Evolutionary conservation across 371 early-diverging fungal species (phyloP).

Genomic region (Actinomucor elegans): DNA sequence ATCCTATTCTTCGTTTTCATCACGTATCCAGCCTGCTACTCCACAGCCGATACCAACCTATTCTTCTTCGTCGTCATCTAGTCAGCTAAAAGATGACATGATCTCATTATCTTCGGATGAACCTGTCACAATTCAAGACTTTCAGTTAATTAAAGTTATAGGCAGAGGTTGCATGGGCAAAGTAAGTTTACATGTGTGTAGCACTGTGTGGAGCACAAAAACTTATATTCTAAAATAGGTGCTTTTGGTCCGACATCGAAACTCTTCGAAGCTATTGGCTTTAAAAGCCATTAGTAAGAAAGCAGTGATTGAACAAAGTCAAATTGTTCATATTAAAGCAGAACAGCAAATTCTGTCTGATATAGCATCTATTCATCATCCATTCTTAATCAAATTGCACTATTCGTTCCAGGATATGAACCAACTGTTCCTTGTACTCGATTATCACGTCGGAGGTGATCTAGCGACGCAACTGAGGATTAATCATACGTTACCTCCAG

Average conservation of each 20-base stretch:
- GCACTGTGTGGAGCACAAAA: background rate
- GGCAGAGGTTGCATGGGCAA: conserved; percentile 60
- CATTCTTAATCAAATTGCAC: conserved; percentile 94
- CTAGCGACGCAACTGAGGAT: conserved; percentile 58
- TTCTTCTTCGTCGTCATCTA: no score
- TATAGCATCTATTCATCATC: conserved; percentile 66
- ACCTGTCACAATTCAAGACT: conserved; percentile 41
- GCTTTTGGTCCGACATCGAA: conserved; percentile 79
- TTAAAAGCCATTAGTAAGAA: conserved; percentile 97
- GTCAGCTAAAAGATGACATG: no score
- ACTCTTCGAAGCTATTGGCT: conserved; percentile 69
- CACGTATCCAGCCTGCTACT: conserved; percentile 1
- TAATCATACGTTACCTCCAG: conserved; percentile 33
- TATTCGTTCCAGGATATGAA: conserved; percentile 92
- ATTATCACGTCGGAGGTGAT: conserved; percentile 86
- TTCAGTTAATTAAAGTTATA: conserved; percentile 51
- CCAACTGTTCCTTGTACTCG: conserved; percentile 94
- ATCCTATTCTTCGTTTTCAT: conserved; percentile 4
- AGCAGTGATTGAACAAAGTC: conserved; percentile 82
- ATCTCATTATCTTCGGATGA: conserved; percentile 2
- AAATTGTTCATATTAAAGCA: conserved; percentile 71
- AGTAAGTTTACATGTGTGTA: conserved; percentile 8
- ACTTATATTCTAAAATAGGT: conserved; percentile 45
- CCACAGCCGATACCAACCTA: no score
- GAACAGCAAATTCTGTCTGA: conserved; percentile 52